Base-by-base conservation (phyloP, 2,329 filamentous ascomycete species). In the Fusarium sp. region DNA sequence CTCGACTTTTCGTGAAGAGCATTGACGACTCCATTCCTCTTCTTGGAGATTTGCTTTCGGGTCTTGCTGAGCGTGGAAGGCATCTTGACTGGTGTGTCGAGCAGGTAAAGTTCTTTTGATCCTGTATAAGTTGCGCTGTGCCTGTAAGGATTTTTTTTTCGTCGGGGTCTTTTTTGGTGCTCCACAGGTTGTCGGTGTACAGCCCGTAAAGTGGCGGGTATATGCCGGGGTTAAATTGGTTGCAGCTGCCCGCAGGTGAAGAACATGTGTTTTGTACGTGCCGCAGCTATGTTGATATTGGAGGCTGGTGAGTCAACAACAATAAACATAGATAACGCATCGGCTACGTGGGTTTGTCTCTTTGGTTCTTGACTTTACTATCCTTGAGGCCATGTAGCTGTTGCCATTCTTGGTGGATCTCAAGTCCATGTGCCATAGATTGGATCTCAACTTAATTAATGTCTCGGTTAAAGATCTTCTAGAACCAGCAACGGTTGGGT, bases 11-110 rank as follows among this genome's bases (percentile, higher is more conserved):
- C 93, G 80, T 98, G 96, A 25, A 98, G 88, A 14, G 92, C 88
- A 33, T 92, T 91, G 56, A 94, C 88, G 42, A 91, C 91, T 22
- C 91, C 91, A 74, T 91, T 91, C 75, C 93, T 91, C 88, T 98
- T 98, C 86, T 97, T 98, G 36, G 91, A 87, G 74, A 98, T 96
- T 74, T 95, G 91, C 85, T 98, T 98, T 73, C 93, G 91, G 22
- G 97, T 93, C 82, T 98, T 98, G 73, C 91, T 86, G 8, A 98
- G 85, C 52, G 92, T 90, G 80, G 91, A 93, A 16, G 94, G 90
- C 95, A 97, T 97, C 27, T 78, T 88, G 80, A 50, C n/a, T 58
- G 20, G 29, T 5, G 25, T 42, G 52, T 40, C 20, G 27, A 16
- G 5, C 22, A 40, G 52, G n/a, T 47, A 35, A 54, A 57, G 22